Base-by-base conservation (phyloP, 371 early-diverging fungal species). In the Racocetra persica region DNA sequence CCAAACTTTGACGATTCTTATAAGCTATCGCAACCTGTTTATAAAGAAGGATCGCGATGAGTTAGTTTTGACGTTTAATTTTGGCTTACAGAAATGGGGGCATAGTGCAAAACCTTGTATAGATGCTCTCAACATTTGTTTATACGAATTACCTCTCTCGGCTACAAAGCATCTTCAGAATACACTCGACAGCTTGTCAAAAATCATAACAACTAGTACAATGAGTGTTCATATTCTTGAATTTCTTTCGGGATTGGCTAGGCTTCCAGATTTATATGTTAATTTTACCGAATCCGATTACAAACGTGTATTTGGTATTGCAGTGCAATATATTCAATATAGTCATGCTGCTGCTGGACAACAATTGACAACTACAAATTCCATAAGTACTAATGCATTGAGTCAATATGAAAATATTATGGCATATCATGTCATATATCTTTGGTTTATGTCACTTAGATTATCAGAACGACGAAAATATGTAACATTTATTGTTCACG, bases 251-350 rank as follows among this genome's bases (percentile, higher is more conserved):
- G 90, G 92, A 0, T 85, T 98, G 10, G 95, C 96, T 10, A 89
- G 95, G 18, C 84, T 95, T n/a, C 96, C 95, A 5, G 85, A 88
- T 38, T 82, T 98, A 1, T 94, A 94, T 82, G 90, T 91, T 38
- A 96, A 96, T 85, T 93, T 97, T 63, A 93, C 92, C 0, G 94
- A 94, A 24, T 88, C 86, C 38, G 97, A 97, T 84, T 95, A 94
- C 81, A 93, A 92, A 80, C 89, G 92, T 36, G 92, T 98, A n/a
- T 96, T 98, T 89, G 95, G 94, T 4, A 96, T 98, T 79, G 95
- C 97, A 0, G 84, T 97, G 41, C 94, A 95, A 80, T 96, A 97
- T 83, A 93, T 98, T 41, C 93, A 94, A 69, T 87, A 91, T 79
- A 89, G 90, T 7, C 92, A 91, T 77, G 88, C 89, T 49, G 52